These are phyloP conservation scores for Sporodiniella umbellata DNA, from an alignment of 371 early-diverging fungal genomes.

Conservation along the genomic window DNA sequence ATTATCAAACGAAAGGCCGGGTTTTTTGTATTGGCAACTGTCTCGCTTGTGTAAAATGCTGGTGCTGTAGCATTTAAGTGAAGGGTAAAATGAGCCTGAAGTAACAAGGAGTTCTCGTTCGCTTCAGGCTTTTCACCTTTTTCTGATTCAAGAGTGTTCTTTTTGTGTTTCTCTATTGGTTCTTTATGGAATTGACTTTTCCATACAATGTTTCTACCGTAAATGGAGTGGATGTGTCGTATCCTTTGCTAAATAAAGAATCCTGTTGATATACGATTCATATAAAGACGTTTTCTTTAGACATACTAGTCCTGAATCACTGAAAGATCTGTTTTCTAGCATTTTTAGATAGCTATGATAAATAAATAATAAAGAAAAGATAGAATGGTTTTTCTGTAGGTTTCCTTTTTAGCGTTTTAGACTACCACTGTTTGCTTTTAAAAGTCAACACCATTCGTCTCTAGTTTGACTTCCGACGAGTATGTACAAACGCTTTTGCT, in stretches of 20 bases:
- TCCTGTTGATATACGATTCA: too few species aligned
- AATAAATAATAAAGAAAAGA: neutral
- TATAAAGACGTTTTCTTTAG: neutral
- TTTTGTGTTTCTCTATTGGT: neutral
- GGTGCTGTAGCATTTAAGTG: constrained; percentile 14
- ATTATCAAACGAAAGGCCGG: constrained; percentile 36
- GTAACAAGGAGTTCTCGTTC: constrained; percentile 13
- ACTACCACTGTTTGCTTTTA: too few species aligned
- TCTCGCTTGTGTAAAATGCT: constrained; percentile 38
- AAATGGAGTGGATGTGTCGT: constrained; percentile 38
- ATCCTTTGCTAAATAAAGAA: constrained; percentile 40
- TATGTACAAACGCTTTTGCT: too few species aligned
- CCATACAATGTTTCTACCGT: constrained; percentile 42
- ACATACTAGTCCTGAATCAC: constrained; percentile 14
- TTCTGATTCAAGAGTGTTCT: neutral
- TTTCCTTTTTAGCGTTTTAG: too few species aligned
- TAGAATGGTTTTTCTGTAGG: too few species aligned
- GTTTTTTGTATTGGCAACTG: constrained; percentile 40
- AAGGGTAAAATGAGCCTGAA: constrained; percentile 33
- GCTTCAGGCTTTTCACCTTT: neutral
- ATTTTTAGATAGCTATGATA: neutral
- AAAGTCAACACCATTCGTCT: too few species aligned
- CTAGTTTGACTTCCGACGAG: too few species aligned
- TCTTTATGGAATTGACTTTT: neutral
- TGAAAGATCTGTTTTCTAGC: neutral